Evolutionary conservation across 352 stramenopile genomes (phyloP).

Genomic region (Phytophthora hibernalis): DNA sequence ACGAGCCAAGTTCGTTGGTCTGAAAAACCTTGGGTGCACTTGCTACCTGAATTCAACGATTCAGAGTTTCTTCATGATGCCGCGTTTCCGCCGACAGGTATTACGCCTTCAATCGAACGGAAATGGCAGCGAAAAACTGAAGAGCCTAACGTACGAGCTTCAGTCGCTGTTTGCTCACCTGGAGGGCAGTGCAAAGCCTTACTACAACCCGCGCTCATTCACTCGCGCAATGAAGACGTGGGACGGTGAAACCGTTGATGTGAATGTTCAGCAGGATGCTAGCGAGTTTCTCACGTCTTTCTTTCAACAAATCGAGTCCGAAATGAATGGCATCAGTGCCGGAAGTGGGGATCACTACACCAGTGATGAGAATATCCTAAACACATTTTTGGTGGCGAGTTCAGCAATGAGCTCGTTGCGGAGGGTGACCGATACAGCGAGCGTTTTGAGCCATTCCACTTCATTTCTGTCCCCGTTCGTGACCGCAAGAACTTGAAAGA

Average conservation of each 20-base stretch:
- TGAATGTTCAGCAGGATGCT: slow-evolving; percentile 93
- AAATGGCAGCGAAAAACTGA: slow-evolving; percentile 19
- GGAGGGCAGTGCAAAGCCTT: slow-evolving; percentile 83
- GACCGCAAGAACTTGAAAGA: slow-evolving; percentile 89
- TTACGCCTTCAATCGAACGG: slow-evolving; percentile 60
- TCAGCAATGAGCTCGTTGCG: slow-evolving; percentile 93
- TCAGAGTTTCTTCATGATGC: slow-evolving; percentile 96
- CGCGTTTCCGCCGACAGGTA: slow-evolving; percentile 88
- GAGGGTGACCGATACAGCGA: slow-evolving; percentile 90
- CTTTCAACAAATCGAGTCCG: slow-evolving; percentile 92
- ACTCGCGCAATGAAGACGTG: slow-evolving; percentile 87
- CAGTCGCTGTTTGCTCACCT: slow-evolving; percentile 93
- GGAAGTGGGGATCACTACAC: slow-evolving; percentile 34
- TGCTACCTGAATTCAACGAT: slow-evolving; percentile 97
- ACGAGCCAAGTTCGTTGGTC: slow-evolving; percentile 87
- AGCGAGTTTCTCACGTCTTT: slow-evolving; percentile 95
- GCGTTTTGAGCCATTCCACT: slow-evolving; percentile 91
- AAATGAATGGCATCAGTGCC: slow-evolving; percentile 82
- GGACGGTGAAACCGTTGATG: slow-evolving; percentile 89
- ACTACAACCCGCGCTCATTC: slow-evolving; percentile 86
- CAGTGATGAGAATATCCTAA: slow-evolving; percentile 83
- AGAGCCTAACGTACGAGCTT: slow-evolving; percentile 83
- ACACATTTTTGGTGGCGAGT: slow-evolving; percentile 90
- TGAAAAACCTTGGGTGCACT: slow-evolving; percentile 96
- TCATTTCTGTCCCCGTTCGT: slow-evolving; percentile 90